Base-by-base conservation (phyloP, 257 asterid species). In the Primulina eburnea region DNA sequence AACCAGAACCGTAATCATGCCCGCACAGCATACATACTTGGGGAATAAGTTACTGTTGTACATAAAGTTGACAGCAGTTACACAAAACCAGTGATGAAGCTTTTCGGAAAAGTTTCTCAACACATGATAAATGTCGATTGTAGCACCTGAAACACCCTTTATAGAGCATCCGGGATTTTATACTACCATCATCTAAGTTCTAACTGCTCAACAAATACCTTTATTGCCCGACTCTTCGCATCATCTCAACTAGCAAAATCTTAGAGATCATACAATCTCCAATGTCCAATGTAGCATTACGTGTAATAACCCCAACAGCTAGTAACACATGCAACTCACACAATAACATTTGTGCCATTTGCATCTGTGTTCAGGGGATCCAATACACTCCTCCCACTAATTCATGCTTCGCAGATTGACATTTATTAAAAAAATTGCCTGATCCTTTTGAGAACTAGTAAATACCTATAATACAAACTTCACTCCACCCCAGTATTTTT, bases 401-500 rank as follows among this genome's bases (percentile, higher is more conserved):
- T 17, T 62, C 1, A 33, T 32, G 11, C 43, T 12, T 62, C 28
- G 10, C 28, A 8, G 37, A 62, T 32, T 33, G 52, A 14, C 18
- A 62, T 38, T 32, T 62, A n/a, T 18, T 14, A 16, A 62, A 5
- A 30, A 26, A 8, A 16, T 7, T 28, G 67, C 43, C 40, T 26
- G 17, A 62, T 62, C 37, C 50, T 33, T 12, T 62, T 38, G 37
- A 62, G 43, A 61, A 61, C 18, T 33, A 16, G 12, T 40, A 8
- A 65, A 40, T 20, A 24, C 34, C 58, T 40, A 53, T 65, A 20
- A 17, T 14, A 21, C 58, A 20, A 40, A 37, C 6, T 0, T 18
- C 17, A 65, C 26, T 34, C 55, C 28, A 37, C 32, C 21, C 50
- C 30, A 63, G 40, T n/a, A 63, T 63, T 38, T 67, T 62, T 38